A percentile compares a stretch with the other conserved stretches of the same genome.
Evolutionary conservation across 1,284 basidiomycete species (phyloP).

Genomic region (Ustilago nuda): DNA sequence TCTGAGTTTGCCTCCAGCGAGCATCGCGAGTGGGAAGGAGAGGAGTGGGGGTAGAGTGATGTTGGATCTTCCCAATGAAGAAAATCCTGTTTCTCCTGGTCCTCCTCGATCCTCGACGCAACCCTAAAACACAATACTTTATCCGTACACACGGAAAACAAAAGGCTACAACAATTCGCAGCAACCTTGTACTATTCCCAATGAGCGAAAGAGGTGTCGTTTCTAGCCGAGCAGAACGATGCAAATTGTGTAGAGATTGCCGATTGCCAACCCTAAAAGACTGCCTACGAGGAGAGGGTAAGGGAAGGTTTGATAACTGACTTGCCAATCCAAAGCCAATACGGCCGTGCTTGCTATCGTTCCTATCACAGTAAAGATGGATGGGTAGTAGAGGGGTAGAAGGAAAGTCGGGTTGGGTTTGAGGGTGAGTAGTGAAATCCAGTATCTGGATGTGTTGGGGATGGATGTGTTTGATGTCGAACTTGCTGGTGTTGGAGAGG

Average conservation of each 20-base stretch:
- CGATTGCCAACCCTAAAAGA: conserved; percentile 9
- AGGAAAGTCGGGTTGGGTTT: conserved; percentile 25
- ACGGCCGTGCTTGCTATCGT: conserved; percentile 12
- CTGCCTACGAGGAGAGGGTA: conserved; percentile 29
- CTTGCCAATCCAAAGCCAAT: conserved; percentile 33
- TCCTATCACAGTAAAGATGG: background rate
- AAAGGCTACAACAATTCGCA: background rate
- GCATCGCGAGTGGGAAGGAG: background rate
- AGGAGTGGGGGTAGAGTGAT: background rate
- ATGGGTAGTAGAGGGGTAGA: conserved; percentile 31
- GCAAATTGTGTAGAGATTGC: conserved; percentile 14
- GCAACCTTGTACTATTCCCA: background rate
- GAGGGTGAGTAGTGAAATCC: conserved; percentile 17
- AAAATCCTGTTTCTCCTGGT: conserved; percentile 1
- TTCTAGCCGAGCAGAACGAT: conserved; percentile 28
- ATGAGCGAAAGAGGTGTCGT: background rate
- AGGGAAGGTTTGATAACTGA: conserved; percentile 39
- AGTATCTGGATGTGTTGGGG: conserved; percentile 4
- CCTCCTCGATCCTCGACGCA: background rate
- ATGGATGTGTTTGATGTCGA: conserved; percentile 3
- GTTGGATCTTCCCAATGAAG: background rate
- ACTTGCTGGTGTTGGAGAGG: background rate
- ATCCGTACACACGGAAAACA: background rate
- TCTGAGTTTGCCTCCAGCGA: background rate
- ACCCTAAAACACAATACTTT: background rate